phyloP scores from a whole-genome alignment of 306 rosid species.

The Malus orientalis region DNA sequence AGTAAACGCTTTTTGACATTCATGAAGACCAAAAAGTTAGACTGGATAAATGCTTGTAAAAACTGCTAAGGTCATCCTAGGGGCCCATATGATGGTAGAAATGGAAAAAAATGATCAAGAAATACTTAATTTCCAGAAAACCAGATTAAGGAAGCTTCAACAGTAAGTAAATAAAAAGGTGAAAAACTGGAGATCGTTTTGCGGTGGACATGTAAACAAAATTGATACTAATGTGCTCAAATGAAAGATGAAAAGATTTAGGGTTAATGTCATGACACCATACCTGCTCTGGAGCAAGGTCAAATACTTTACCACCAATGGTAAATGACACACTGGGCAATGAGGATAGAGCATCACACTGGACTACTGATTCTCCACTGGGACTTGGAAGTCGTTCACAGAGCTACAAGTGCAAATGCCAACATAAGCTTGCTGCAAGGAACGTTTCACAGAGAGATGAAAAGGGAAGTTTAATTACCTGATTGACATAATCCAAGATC shows the following conservation, averaged over 20 bases:
- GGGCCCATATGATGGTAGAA: background rate
- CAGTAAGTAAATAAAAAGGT: background rate
- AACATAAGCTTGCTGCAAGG: slow-evolving; percentile 5
- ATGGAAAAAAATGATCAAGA: background rate
- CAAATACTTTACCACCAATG: slow-evolving; percentile 48
- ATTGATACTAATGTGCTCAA: background rate
- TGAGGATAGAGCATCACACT: slow-evolving; percentile 39
- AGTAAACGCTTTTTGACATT: too few relatives aligned
- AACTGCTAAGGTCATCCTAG: background rate
- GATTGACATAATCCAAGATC: slow-evolving; percentile 38
- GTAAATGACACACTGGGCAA: slow-evolving; percentile 50
- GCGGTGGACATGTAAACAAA: background rate
- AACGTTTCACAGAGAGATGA: background rate
- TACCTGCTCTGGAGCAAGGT: slow-evolving; percentile 57
- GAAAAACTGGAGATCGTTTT: background rate
- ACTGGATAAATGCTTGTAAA: background rate
- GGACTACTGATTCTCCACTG: slow-evolving; percentile 50
- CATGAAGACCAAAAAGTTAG: background rate
- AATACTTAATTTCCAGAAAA: background rate
- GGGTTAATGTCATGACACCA: background rate
- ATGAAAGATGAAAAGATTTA: background rate
- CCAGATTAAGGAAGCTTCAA: background rate
- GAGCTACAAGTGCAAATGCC: slow-evolving; percentile 28
- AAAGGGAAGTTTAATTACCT: slow-evolving; percentile 22
- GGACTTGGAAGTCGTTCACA: slow-evolving; percentile 62